Evolutionary conservation across 2,329 filamentous ascomycete genomes (phyloP), one percentile per base, ranked within the genome.

Genomic region (Colletotrichum plurivorum): DNA sequence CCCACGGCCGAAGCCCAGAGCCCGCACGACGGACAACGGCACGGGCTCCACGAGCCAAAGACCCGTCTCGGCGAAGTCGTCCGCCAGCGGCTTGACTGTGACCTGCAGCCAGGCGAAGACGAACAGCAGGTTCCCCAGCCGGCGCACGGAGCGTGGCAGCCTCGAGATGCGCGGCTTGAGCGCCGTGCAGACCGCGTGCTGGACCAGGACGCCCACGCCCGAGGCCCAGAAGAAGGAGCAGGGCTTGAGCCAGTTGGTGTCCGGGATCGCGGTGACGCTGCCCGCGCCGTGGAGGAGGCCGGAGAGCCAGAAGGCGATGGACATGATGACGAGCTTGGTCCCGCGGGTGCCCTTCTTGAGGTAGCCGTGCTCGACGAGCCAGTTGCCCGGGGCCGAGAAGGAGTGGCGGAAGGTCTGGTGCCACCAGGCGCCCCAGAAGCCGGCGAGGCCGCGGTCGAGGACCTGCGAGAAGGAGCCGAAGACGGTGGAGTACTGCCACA

Each of bases 361-460:
- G 73, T 83, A 77, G 18, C 84, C 79, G 48, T 70, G 61, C 70
- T 77, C 72, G 9, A 79, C 77, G 64, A 92, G 73, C 74, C 83
- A 88, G 2, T 78, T 79, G 0, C 86, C 82, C 0, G 92, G 91
- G 4, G 89, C 86, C 46, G 88, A 81, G 75, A 95, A 94, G 2
- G 88, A 89, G 63, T 90, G 87, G 1, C 94, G 92, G 81, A 97
- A 97, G 3, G 92, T 91, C 80, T 98, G 95, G 78, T 98, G 95
- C 95, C 95, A 98, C 86, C 90, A 95, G 22, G 84, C 85, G 52
- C 93, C 91, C 95, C 95, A 98, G 80, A 92, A 92, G 1, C 94
- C 95, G 1, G 88, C 86, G 2, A 98, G 83, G 0, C 95, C 95
- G 67, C 89, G 84, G 70, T 94, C 88, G 12, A 91, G 79, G 2